Percentiles rank a stretch among this genome's conserved stretches.
phyloP scores from a whole-genome alignment of 768 basidiomycete genomes.

The Lentinula guzmanii region DNA sequence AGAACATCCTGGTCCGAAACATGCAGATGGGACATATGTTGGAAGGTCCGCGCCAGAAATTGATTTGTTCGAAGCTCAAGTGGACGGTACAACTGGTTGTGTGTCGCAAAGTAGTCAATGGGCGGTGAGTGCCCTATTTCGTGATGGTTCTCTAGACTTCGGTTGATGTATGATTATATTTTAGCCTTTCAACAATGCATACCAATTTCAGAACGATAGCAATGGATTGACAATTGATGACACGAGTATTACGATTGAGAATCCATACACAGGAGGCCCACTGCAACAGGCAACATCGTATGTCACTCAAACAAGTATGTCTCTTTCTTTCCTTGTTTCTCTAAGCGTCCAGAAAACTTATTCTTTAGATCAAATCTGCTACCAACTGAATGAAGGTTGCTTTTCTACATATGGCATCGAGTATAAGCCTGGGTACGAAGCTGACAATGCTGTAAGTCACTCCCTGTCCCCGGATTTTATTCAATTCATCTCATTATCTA shows the following conservation, averaged over 20 bases:
- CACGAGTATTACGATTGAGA: constrained; percentile 44
- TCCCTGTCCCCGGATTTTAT: neutral
- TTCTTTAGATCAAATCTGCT: constrained; percentile 49
- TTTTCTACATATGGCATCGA: constrained; percentile 81
- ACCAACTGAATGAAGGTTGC: constrained; percentile 52
- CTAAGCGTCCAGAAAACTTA: neutral
- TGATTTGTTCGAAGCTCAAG: constrained; percentile 53
- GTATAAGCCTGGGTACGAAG: constrained; percentile 51
- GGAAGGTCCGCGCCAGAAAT: constrained; percentile 54
- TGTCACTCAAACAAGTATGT: constrained; percentile 45
- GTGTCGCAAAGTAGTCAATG: constrained; percentile 65
- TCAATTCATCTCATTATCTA: neutral
- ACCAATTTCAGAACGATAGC: neutral
- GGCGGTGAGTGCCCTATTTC: constrained; percentile 29
- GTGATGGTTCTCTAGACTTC: neutral
- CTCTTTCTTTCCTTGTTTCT: neutral
- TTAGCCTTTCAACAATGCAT: constrained; percentile 5
- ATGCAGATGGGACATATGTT: constrained; percentile 37
- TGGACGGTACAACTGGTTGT: constrained; percentile 6
- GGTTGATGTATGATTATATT: neutral
- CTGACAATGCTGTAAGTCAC: constrained; percentile 54
- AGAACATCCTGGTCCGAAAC: constrained; percentile 47
- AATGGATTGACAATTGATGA: constrained; percentile 30
- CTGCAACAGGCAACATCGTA: constrained; percentile 82
- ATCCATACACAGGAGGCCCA: constrained; percentile 61